Evolutionary conservation across 495 filamentous ascomycete species (phyloP).

Genomic region (Hypoxylon rickii): DNA sequence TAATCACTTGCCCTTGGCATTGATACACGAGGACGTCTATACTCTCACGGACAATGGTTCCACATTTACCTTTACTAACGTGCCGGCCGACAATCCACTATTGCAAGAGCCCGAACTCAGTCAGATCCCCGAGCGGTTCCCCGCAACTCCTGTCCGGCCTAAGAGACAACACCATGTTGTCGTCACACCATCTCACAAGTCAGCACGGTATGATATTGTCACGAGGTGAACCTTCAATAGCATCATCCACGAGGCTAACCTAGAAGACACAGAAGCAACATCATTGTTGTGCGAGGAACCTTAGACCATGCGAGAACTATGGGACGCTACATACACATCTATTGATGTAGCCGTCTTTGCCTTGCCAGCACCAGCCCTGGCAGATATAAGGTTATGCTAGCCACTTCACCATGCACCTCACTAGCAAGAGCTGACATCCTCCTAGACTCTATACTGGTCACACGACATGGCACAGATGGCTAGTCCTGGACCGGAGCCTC

Average conservation of each 20-base stretch:
- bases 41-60: background rate
- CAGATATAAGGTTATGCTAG: too few species aligned
- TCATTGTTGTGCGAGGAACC: too few species aligned
- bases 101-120: constrained; percentile 6
- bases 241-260: too few species aligned
- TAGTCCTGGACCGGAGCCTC: background rate
- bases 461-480: constrained; percentile 1
- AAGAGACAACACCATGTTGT: constrained; percentile 6
- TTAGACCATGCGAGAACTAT: too few species aligned
- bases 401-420: too few species aligned
- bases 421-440: background rate
- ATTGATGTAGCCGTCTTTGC: too few species aligned
- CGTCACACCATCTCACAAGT: constrained; percentile 18
- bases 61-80: constrained; percentile 24
- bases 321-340: too few species aligned
- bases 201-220: background rate
- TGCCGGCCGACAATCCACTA: background rate
- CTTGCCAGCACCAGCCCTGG: too few species aligned
- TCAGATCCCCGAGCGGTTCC: constrained; percentile 3
- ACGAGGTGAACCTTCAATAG: background rate
- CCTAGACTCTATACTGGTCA: constrained; percentile 8
- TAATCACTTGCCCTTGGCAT: too few species aligned
- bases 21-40: background rate
- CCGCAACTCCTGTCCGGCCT: constrained; percentile 21
- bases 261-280: too few species aligned